Evolutionary conservation across 495 filamentous ascomycete species (phyloP), one percentile per base, ranked within the genome.

Genomic region (Penicillium tannophilum): DNA sequence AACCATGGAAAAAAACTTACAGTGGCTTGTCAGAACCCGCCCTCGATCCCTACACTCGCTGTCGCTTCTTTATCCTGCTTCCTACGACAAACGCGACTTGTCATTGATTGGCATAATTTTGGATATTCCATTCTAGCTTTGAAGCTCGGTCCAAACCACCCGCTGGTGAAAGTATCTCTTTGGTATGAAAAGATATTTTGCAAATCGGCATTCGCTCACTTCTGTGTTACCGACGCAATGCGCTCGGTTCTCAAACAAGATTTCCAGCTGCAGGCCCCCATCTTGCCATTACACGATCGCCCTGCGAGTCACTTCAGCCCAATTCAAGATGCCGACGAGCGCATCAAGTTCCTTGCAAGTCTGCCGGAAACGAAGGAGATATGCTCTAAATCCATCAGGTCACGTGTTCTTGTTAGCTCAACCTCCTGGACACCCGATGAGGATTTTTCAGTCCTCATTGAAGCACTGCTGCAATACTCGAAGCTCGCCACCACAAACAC

Each of bases 41-140:
- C 94, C 5, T 92, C 93, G 1, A 97, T 99, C 62, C 94, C 94
- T 5, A 94, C 91, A 1, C 81, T 99, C 5, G 81, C 85, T 26
- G 76, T 98, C 48, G 86, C 92, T 3, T 77, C 85, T 12, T 54
- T 92, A 10, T 76, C 90, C 50, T 92, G 89, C 67, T 85, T 84
- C 65, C 75, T 96, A 53, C 90, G 95, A 42, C 86, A 90, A 58
- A 93, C 90, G 24, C 82, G 81, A 55, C 84, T 97, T 3, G 80
- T 97, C 36, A 91, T 98, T 56, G 94, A 99, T 74, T 99, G 94
- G 94, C 94, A 99, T 77, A 99, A 99, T 72, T 97, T 97, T 72
- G 93, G 94, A 60, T 97, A 91, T 80, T 93, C 90, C n/a, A 93
- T 98, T 57, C 86, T 99, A 5, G 86, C 90, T 63, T 64, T 90